These are phyloP conservation scores for Pseudoperonospora humuli DNA, from an alignment of 352 stramenopile genomes.

Conservation along the genomic window DNA sequence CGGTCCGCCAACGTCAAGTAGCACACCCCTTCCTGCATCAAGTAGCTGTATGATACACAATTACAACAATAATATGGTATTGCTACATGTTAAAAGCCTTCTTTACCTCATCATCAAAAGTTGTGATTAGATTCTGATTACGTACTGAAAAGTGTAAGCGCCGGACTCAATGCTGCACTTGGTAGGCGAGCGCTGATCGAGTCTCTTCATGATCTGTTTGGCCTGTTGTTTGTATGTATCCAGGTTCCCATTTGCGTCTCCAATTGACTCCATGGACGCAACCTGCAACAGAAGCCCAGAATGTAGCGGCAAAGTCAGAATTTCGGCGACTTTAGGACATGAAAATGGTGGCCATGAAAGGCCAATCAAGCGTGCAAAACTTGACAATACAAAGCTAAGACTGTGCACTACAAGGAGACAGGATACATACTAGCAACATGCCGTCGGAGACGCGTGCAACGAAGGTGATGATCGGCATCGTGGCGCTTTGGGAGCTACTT, in stretches of 20 bases:
- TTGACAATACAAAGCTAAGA: neutral
- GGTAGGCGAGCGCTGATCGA: constrained; percentile 86
- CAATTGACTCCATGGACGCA: constrained; percentile 89
- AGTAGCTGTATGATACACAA: constrained; percentile 66
- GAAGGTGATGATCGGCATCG: constrained; percentile 93
- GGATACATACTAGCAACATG: constrained; percentile 78
- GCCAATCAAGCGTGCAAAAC: neutral
- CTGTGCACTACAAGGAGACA: neutral
- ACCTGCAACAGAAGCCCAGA: constrained; percentile 40
- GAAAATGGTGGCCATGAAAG: neutral
- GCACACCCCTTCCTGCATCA: constrained; percentile 95
- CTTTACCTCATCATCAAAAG: neutral
- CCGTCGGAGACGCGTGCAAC: constrained; percentile 90
- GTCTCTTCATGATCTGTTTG: constrained; percentile 91
- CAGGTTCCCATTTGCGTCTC: constrained; percentile 71
- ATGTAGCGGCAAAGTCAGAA: neutral
- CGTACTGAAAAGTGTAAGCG: constrained; percentile 88
- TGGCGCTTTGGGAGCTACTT: neutral
- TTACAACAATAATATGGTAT: neutral
- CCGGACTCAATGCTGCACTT: constrained; percentile 94
- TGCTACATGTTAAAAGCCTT: neutral
- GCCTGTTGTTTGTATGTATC: constrained; percentile 89
- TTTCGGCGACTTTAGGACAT: neutral
- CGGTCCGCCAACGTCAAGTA: constrained; percentile 96
- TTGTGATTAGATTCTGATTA: neutral